Base-by-base conservation (phyloP, 139 green algal species). In the Mesotaenium endlicherianum region DNA sequence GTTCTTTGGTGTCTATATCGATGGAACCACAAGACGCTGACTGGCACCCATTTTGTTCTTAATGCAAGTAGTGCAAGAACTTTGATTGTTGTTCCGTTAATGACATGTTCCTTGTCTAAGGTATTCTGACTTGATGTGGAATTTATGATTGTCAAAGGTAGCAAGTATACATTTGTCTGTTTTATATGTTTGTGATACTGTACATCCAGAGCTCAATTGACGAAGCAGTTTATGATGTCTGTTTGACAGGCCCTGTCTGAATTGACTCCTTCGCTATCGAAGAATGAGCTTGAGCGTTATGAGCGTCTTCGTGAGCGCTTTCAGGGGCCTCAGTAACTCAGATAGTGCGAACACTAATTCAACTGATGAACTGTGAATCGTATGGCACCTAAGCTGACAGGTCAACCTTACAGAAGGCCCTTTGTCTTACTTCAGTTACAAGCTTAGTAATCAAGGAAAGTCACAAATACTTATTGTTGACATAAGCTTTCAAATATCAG, bases 201-300 rank as follows among this genome's bases (percentile, higher is more conserved):
- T 77, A n/a, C 43, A 77, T 77, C 41, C 4, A 76, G 36, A 14
- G 6, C 8, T 11, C 20, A 70, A 47, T 76, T 58, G 34, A n/a
- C 41, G 2, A 75, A 42, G 2, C 40, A 42, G 30, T 6, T 76
- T 11, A 42, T 1, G 26, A 59, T 5, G 41, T 75, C 1, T 50
- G 34, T 59, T n/a, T 30, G 42, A 26, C 69, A 77, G 69, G 82
- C 95, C 0, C 83, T 95, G 34, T 58, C 64, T 0, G 70, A 80
- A 1, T 81, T 98, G 49, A 92, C 88, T 60, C 95, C 95, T 0
- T 95, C 91, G 4, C 82, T 98, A n/a, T 95, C 90, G 1, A 38
- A 55, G 0, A 89, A 91, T 14, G 95, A 98, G 86, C 59, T 98
- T 67, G 81, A 71, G 2, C 88, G 92, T 3, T 98, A 98, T 77